These are phyloP conservation scores for Claviceps capensis DNA, from an alignment of 2,329 filamentous ascomycete species.

Conservation along the genomic window DNA sequence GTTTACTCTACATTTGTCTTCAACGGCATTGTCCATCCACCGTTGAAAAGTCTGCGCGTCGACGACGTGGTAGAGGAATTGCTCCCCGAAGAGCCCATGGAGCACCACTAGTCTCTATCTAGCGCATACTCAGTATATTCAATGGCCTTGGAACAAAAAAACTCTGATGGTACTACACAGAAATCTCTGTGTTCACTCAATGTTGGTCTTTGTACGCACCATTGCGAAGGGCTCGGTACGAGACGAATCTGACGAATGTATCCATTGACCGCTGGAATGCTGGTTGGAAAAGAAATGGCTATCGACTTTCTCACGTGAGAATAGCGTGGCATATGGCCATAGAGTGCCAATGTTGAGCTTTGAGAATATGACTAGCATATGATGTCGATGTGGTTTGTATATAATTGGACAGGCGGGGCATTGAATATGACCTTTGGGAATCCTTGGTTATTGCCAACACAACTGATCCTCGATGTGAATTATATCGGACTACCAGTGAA, in stretches of 20 bases:
- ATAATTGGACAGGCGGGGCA: background rate
- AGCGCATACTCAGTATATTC: background rate
- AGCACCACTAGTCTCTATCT: slow-evolving; percentile 37
- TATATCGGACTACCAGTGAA: background rate
- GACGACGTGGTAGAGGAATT: slow-evolving; percentile 46
- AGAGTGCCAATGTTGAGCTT: background rate
- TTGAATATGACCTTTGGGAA: too few species aligned
- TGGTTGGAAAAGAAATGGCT: too few species aligned
- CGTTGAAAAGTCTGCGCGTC: slow-evolving; percentile 52
- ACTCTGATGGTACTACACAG: background rate
- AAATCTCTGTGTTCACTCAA: background rate
- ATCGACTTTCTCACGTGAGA: background rate
- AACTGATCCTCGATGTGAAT: background rate
- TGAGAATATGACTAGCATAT: background rate
- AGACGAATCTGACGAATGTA: background rate
- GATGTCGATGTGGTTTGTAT: background rate
- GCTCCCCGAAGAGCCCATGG: slow-evolving; percentile 71
- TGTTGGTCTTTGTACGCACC: background rate
- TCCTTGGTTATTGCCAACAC: background rate
- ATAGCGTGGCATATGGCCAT: background rate
- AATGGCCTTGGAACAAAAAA: too few species aligned
- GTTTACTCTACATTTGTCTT: slow-evolving; percentile 97
- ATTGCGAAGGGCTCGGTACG: background rate
- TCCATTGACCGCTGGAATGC: background rate
- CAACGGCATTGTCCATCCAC: slow-evolving; percentile 82